Evolutionary conservation across 1,139 yeast species (phyloP).

Genomic region (Blastobotrys raffinosifermentans): DNA sequence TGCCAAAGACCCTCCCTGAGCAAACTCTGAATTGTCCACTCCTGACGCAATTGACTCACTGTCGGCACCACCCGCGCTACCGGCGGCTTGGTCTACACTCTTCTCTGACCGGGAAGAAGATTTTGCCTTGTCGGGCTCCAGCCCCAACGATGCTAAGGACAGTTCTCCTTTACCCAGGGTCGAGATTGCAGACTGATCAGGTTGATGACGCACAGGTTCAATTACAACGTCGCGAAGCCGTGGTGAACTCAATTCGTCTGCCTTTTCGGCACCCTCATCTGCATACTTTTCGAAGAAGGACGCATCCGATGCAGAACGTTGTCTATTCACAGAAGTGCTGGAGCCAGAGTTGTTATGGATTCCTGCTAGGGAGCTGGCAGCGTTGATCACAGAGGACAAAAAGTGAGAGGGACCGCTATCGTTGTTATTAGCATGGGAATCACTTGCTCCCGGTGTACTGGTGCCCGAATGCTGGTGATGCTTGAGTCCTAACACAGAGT

Average conservation of each 20-base stretch:
- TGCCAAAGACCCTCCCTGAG: slow-evolving; percentile 12
- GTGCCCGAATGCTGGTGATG: no score
- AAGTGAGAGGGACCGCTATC: slow-evolving; percentile 22
- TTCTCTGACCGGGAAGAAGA: slow-evolving; percentile 17
- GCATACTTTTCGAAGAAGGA: slow-evolving; percentile 13
- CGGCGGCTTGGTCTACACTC: not conserved
- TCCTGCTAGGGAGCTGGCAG: slow-evolving; percentile 27
- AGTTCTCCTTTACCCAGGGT: slow-evolving; percentile 72
- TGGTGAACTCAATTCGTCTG: slow-evolving; percentile 4
- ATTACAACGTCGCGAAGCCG: slow-evolving; percentile 41
- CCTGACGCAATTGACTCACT: not conserved
- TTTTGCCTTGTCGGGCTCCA: slow-evolving; percentile 19
- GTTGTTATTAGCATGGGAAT: not conserved
- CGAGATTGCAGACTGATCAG: slow-evolving; percentile 35
- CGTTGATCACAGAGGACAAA: slow-evolving; percentile 25
- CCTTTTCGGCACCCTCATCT: slow-evolving; percentile 4
- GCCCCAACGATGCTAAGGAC: slow-evolving; percentile 51
- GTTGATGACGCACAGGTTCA: slow-evolving; percentile 44
- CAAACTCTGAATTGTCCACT: slow-evolving; percentile 5
- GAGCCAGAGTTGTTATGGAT: slow-evolving; percentile 10
- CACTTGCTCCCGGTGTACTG: no score
- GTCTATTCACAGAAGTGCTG: slow-evolving; percentile 8
- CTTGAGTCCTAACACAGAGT: no score
- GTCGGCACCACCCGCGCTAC: not conserved
- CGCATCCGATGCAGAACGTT: slow-evolving; percentile 14